A percentile compares a stretch with the other conserved stretches of the same genome.
Conservation (phyloP, 352 stramenopile species). For the Pythium chondricola region DNA sequence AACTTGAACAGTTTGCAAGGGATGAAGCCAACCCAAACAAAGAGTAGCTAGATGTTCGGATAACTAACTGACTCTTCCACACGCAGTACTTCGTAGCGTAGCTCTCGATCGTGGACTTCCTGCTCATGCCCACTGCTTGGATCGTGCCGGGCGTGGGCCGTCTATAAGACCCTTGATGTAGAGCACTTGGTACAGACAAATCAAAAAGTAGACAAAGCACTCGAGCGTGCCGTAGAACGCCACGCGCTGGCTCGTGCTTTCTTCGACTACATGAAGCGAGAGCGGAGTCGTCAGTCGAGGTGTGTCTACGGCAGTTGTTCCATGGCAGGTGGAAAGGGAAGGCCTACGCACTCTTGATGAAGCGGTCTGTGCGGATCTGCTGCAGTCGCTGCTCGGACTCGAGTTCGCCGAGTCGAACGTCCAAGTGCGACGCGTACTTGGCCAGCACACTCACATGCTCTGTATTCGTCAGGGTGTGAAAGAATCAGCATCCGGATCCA, state of each 20-base stretch:
- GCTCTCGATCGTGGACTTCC: no score
- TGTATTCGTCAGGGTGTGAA: no score
- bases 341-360: slow-evolving; percentile 49
- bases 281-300: no score
- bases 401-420: slow-evolving; percentile 70
- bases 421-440: slow-evolving; percentile 77
- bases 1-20: background rate
- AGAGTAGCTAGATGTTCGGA: no score
- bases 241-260: slow-evolving; percentile 72
- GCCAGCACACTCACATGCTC: slow-evolving; percentile 75
- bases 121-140: slow-evolving; percentile 39
- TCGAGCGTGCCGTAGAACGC: slow-evolving; percentile 68
- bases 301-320: no score
- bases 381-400: slow-evolving; percentile 75
- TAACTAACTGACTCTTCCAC: no score
- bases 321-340: background rate
- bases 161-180: slow-evolving; percentile 79
- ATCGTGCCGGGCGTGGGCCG: slow-evolving; percentile 35
- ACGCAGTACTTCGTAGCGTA: no score
- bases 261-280: slow-evolving; percentile 62
- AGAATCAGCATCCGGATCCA: no score
- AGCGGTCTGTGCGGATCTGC: slow-evolving; percentile 66
- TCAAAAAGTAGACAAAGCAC: slow-evolving; percentile 60
- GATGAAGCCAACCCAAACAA: background rate
- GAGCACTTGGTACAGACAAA: slow-evolving; percentile 64